Conservation (phyloP, 306 rosid genomes). For the Albizia julibrissin region DNA sequence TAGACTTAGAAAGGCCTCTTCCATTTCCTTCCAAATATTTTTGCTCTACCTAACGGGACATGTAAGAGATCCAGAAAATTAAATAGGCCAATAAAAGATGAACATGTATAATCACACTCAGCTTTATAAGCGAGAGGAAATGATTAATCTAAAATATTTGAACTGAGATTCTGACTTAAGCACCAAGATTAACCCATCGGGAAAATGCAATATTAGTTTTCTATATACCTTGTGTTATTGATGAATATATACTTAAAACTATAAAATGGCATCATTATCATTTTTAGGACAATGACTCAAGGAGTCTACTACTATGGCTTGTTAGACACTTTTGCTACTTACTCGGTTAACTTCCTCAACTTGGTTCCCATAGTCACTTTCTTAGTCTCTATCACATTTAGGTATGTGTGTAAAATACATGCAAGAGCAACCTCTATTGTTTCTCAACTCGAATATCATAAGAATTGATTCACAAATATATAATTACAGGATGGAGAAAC, state of each 20-base stretch:
- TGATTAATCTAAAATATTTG: too few relatives aligned
- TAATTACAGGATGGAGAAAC: slow-evolving; percentile 43
- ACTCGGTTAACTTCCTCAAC: slow-evolving; percentile 64
- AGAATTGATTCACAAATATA: not conserved
- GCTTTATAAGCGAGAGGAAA: too few relatives aligned
- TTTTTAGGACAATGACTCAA: slow-evolving; percentile 53
- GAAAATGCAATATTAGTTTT: not conserved
- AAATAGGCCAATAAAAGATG: too few relatives aligned
- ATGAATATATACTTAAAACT: not conserved
- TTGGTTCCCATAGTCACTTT: slow-evolving; percentile 63
- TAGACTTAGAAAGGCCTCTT: too few relatives aligned
- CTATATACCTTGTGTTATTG: not conserved
- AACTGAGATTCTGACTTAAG: too few relatives aligned
- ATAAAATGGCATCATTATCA: slow-evolving; percentile 8
- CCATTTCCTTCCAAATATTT: too few relatives aligned
- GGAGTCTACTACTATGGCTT: slow-evolving; percentile 66
- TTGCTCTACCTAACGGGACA: too few relatives aligned
- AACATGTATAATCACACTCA: too few relatives aligned
- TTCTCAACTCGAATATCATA: not conserved
- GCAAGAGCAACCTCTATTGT: not conserved
- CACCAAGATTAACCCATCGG: not conserved
- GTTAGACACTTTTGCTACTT: slow-evolving; percentile 68
- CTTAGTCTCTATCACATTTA: slow-evolving; percentile 40
- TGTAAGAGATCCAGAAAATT: too few relatives aligned
- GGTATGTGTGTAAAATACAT: slow-evolving; percentile 31